phyloP scores from a whole-genome alignment of 2,329 filamentous ascomycete genomes.

The Microdochium paspali region DNA sequence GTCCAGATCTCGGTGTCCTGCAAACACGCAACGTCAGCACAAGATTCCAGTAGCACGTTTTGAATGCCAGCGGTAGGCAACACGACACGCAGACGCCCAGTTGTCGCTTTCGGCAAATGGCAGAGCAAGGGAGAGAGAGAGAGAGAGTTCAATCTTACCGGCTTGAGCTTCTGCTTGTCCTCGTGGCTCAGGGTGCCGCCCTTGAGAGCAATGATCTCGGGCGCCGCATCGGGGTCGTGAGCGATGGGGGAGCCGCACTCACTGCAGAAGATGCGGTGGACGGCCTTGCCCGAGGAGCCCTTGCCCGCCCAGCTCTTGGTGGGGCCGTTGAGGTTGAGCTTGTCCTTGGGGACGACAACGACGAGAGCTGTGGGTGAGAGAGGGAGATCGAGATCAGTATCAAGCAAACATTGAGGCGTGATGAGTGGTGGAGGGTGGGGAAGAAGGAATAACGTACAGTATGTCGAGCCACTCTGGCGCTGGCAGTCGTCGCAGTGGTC shows the following conservation, averaged over 20 bases:
- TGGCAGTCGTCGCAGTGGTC: constrained; percentile 69
- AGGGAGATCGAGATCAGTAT: constrained; percentile 5
- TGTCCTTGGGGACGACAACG: constrained; percentile 55
- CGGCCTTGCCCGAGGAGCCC: constrained; percentile 50
- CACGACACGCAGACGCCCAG: constrained; percentile 3
- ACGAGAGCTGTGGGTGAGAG: constrained; percentile 49
- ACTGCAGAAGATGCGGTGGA: constrained; percentile 61
- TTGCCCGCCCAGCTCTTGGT: constrained; percentile 54
- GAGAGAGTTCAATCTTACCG: constrained; percentile 28
- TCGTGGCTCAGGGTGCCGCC: constrained; percentile 53
- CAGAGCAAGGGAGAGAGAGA: not conserved
- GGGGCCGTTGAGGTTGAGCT: constrained; percentile 52
- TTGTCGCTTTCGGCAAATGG: not conserved
- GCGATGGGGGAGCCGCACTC: constrained; percentile 63
- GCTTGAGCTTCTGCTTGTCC: constrained; percentile 60
- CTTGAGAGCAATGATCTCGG: constrained; percentile 61
- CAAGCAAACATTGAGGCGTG: not conserved
- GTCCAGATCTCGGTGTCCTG: constrained; percentile 64
- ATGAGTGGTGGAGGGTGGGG: not conserved
- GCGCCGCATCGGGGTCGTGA: constrained; percentile 62
- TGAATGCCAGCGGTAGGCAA: too few species aligned
- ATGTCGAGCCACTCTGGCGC: constrained; percentile 59
- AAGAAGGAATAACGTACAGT: constrained; percentile 37
- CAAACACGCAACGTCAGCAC: constrained; percentile 2
- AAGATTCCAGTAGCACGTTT: too few species aligned